These are phyloP conservation scores for Magnolia kwangsiensis DNA, from an alignment of 164 flowering plant species.

Conservation along the genomic window DNA sequence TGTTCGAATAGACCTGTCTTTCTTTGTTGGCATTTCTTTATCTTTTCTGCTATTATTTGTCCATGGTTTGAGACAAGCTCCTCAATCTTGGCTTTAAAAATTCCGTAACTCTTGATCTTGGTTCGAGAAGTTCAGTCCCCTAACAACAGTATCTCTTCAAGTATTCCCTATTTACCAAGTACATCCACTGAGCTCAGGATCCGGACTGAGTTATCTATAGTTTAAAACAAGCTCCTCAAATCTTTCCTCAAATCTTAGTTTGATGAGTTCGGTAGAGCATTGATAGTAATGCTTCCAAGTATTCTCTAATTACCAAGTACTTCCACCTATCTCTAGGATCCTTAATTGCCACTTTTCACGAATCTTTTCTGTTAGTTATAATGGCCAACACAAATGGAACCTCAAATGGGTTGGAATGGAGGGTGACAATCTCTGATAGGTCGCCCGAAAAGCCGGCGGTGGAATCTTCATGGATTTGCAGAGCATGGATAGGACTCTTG, in stretches of 20 bases:
- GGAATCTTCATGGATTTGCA: constrained; percentile 16
- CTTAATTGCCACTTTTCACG: not conserved
- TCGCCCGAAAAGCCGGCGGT: constrained; percentile 28
- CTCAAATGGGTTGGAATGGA: constrained; percentile 38
- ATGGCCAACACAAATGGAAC: constrained; percentile 21
- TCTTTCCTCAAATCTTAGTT: too few relatives aligned
- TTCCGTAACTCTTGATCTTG: not conserved
- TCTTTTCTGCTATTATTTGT: too few relatives aligned
- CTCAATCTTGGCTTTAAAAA: not conserved
- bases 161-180: too few relatives aligned
- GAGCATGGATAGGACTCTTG: constrained; percentile 26
- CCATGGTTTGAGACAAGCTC: too few relatives aligned
- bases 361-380: not conserved
- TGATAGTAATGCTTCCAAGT: too few relatives aligned
- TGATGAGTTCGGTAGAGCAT: too few relatives aligned
- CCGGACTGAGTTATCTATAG: too few relatives aligned
- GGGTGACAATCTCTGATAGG: constrained; percentile 39
- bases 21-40: not conserved
- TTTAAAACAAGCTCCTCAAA: too few relatives aligned
- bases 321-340: not conserved
- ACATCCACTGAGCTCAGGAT: too few relatives aligned
- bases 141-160: not conserved
- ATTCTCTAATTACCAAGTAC: too few relatives aligned
- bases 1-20: constrained; percentile 6
- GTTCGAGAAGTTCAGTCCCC: not conserved